Base-by-base conservation (phyloP, 108 stramenopile species). In the Cyclotella atomus region DNA sequence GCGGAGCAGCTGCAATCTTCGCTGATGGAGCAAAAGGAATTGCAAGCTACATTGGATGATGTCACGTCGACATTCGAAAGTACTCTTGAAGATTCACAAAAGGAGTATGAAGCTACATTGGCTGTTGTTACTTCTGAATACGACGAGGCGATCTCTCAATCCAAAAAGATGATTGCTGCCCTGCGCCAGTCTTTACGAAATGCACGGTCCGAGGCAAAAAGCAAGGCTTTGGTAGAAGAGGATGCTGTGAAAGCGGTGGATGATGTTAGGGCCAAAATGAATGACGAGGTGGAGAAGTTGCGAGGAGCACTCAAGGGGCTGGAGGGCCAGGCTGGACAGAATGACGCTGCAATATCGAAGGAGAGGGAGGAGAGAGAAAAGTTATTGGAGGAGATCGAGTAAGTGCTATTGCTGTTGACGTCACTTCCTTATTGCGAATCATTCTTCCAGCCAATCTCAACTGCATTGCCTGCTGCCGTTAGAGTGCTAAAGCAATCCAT, bases 231-330 rank as follows among this genome's bases (percentile, higher is more conserved):
- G 36, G 21, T 29, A 10, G 52, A 56, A 20, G 52, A 62, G 32
- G 72, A 73, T 17, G 45, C 60, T 2, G 55, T 33, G 14, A 38
- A 45, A 3, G 61, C 76, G 7, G 76, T 81, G 46, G 66, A 81
- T 52, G 72, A 69, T 24, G 72, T 73, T 0, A 24, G 79, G 34
- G 45, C 2, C 19, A 73, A 52, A 44, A 81, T 81, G 79, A 73
- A 73, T 65, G 23, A 65, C 8, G 79, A 81, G 63, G 67, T 81
- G n/a, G 72, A 68, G 0, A 81, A 81, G 62, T 57, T 81, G 25
- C 68, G 55, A n/a, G 54, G 59, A 9, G 71, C 67, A 2, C 46
- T 81, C 60, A 70, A 69, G 44, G 56, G 28, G 17, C 55, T 81
- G 12, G 62, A 73, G 72, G 72, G 68, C 34, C 63, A 69, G 24